These are phyloP conservation scores for Pyrus pyrifolia DNA, from an alignment of 306 rosid species.

Conservation along the genomic window DNA sequence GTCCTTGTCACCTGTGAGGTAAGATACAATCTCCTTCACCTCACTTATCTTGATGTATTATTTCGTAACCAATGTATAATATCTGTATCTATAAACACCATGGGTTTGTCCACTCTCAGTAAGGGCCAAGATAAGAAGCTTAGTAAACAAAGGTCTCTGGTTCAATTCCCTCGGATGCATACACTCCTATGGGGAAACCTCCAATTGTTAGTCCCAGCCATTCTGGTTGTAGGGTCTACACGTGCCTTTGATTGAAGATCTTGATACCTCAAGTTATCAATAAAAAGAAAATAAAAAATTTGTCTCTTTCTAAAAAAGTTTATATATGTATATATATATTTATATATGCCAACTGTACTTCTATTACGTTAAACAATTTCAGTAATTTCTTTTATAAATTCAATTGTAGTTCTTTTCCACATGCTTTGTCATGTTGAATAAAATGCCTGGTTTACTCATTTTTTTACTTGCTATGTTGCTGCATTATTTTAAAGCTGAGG, in stretches of 20 bases:
- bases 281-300: not conserved
- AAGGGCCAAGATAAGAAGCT: not conserved
- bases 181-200: not conserved
- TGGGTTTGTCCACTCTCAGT: not conserved
- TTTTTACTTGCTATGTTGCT: too few relatives aligned
- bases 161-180: not conserved
- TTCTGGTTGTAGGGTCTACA: not conserved
- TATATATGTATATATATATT: too few relatives aligned
- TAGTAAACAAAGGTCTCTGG: not conserved
- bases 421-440: too few relatives aligned
- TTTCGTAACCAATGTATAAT: not conserved
- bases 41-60: not conserved
- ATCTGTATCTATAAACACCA: not conserved
- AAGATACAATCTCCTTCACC: constrained; percentile 14
- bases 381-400: too few relatives aligned
- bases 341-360: not conserved
- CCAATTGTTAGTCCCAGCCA: not conserved
- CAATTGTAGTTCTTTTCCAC: too few relatives aligned
- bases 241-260: not conserved
- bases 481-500: too few relatives aligned
- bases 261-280: not conserved
- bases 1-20: constrained; percentile 98
- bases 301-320: not conserved
- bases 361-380: not conserved
- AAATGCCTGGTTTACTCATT: too few relatives aligned